Percentiles rank a stretch among this genome's conserved stretches.
Evolutionary conservation across 306 rosid genomes (phyloP).

Genomic region (Hippophae gyantsensis): DNA sequence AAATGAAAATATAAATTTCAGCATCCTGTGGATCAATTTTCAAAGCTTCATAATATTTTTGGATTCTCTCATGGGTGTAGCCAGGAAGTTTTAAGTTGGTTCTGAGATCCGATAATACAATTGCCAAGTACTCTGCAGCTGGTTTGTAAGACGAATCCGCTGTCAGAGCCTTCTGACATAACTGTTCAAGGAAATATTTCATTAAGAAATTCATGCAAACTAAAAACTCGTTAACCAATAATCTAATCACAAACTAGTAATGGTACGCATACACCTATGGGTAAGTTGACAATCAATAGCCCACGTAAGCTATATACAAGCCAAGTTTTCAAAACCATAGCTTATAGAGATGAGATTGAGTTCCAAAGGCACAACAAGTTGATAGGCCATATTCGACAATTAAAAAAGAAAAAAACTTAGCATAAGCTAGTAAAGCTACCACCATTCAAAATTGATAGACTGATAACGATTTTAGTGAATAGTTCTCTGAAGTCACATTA

Average conservation of each 20-base stretch:
- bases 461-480: too few species aligned
- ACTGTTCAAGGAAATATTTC: slow-evolving; percentile 54
- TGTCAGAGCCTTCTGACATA: slow-evolving; percentile 79
- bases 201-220: slow-evolving; percentile 7
- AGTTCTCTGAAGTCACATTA: too few species aligned
- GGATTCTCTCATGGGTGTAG: slow-evolving; percentile 88
- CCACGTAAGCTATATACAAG: too few species aligned
- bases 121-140: slow-evolving; percentile 90
- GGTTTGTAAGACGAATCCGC: slow-evolving; percentile 77
- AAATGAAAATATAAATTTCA: slow-evolving; percentile 38
- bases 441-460: too few species aligned
- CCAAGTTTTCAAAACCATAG: too few species aligned
- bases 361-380: too few species aligned
- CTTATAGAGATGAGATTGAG: too few species aligned
- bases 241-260: not conserved
- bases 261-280: too few species aligned
- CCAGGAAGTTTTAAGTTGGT: slow-evolving; percentile 97
- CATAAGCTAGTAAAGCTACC: too few species aligned
- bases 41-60: slow-evolving; percentile 94
- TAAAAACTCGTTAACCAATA: slow-evolving; percentile 11
- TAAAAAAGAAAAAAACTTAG: too few species aligned
- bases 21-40: slow-evolving; percentile 89
- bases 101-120: slow-evolving; percentile 95
- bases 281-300: too few species aligned
- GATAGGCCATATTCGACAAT: too few species aligned